Evolutionary conservation across 148 eudicot genomes (phyloP).

Genomic region (Vaccinium vitisidaea): DNA sequence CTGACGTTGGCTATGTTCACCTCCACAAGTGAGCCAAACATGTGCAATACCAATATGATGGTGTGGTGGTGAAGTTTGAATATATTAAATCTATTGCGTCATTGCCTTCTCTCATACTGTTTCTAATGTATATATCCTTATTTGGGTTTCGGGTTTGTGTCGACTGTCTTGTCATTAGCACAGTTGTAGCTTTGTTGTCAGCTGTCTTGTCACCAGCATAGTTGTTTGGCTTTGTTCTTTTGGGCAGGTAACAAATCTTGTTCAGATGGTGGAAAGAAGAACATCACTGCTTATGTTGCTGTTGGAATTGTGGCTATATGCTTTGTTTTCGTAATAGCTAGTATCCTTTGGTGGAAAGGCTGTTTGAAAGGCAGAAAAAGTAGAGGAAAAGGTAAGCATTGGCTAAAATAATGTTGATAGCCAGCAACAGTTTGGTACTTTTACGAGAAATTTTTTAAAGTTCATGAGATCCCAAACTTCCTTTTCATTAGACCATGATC

Average conservation of each 20-base stretch:
- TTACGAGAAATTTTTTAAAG: background rate
- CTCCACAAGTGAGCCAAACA: background rate
- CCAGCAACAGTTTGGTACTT: background rate
- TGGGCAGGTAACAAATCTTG: constrained; percentile 36
- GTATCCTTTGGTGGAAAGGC: constrained; percentile 40
- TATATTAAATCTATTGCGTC: background rate
- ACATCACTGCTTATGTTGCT: constrained; percentile 21
- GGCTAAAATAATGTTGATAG: background rate
- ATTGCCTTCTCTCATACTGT: background rate
- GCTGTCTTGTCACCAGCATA: constrained; percentile 3
- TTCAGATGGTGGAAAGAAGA: constrained; percentile 29
- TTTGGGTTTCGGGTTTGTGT: background rate
- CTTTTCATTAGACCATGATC: background rate
- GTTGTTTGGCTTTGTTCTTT: background rate
- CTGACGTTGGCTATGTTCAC: background rate
- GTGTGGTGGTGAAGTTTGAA: background rate
- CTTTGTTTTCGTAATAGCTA: constrained; percentile 15
- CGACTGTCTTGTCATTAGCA: background rate
- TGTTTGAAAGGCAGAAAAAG: constrained; percentile 22
- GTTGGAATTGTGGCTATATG: constrained; percentile 25
- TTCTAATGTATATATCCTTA: constrained; percentile 7
- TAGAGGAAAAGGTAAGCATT: constrained; percentile 25
- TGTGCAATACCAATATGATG: background rate
- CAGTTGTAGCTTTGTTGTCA: constrained; percentile 1
- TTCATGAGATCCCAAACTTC: background rate